Evolutionary conservation across 2,329 filamentous ascomycete genomes (phyloP).

Genomic region (Fusarium tjaetaba): DNA sequence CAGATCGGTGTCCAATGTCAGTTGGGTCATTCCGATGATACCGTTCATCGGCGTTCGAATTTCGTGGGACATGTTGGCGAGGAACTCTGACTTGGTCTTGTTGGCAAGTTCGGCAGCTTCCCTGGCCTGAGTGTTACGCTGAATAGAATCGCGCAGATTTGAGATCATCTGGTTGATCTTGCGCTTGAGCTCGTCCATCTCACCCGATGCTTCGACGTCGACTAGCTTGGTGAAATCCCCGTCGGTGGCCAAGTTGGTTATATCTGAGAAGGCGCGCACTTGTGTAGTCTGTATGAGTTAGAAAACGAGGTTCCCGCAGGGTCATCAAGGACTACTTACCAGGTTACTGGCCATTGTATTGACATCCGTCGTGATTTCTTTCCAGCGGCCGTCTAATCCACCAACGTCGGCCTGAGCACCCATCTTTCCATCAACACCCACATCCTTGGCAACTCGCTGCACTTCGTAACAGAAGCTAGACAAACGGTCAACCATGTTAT

Average conservation of each 20-base stretch:
- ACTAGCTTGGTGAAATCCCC: conserved; percentile 98
- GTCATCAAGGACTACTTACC: conserved; percentile 50
- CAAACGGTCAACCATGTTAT: conserved; percentile 96
- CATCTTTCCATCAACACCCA: conserved; percentile 98
- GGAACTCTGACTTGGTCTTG: conserved; percentile 97
- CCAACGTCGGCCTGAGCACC: conserved; percentile 95
- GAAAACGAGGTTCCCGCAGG: neutral
- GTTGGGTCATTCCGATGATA: conserved; percentile 97
- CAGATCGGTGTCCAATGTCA: conserved; percentile 93
- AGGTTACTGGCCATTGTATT: conserved; percentile 86
- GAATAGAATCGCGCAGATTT: conserved; percentile 93
- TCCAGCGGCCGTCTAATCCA: conserved; percentile 93
- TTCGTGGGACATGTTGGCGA: conserved; percentile 99
- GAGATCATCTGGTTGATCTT: conserved; percentile 99
- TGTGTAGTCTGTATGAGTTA: conserved; percentile 79
- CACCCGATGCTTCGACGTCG: conserved; percentile 95
- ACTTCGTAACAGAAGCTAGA: conserved; percentile 97
- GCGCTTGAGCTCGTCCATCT: conserved; percentile 98
- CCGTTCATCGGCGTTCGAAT: conserved; percentile 98
- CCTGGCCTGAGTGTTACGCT: conserved; percentile 93
- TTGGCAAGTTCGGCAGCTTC: conserved; percentile 97
- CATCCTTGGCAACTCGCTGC: conserved; percentile 93
- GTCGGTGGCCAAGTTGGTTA: conserved; percentile 96
- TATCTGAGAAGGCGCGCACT: conserved; percentile 97
- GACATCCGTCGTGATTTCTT: conserved; percentile 96